A percentile compares a stretch with the other conserved stretches of the same genome.
Evolutionary conservation across 2,329 filamentous ascomycete genomes (phyloP).

Genomic region (Zalaria obscura): DNA sequence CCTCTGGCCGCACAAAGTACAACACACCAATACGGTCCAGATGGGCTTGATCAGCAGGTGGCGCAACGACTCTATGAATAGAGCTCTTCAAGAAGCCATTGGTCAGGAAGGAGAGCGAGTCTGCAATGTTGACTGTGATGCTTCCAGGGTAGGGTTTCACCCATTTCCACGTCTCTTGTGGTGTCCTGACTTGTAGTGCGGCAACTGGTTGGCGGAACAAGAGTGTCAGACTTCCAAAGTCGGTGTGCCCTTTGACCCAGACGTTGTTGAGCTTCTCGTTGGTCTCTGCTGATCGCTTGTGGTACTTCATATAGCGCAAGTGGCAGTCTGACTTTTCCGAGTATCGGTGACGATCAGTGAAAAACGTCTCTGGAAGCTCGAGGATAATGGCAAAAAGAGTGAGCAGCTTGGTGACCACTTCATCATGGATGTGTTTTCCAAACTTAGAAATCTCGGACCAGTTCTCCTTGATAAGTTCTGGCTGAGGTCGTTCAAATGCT

Average conservation of each 20-base stretch:
- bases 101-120: constrained; percentile 20
- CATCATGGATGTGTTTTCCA: constrained; percentile 17
- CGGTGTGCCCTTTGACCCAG: constrained; percentile 22
- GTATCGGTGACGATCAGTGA: constrained; percentile 43
- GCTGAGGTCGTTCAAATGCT: constrained; percentile 20
- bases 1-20: constrained; percentile 20
- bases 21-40: constrained; percentile 28
- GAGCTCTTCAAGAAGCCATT: constrained; percentile 33
- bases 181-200: constrained; percentile 22
- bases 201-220: constrained; percentile 28
- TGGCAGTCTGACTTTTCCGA: constrained; percentile 44
- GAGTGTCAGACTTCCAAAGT: constrained; percentile 27
- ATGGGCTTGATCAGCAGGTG: constrained; percentile 33
- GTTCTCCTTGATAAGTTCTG: constrained; percentile 32
- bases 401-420: constrained; percentile 42
- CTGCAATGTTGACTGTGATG: constrained; percentile 27
- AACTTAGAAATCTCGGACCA: constrained; percentile 43
- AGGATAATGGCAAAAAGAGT: constrained; percentile 47
- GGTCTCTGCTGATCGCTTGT: constrained; percentile 18
- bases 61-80: constrained; percentile 35
- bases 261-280: constrained; percentile 14
- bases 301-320: constrained; percentile 48
- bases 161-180: constrained; percentile 27
- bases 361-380: constrained; percentile 43
- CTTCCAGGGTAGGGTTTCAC: constrained; percentile 24